phyloP scores from a whole-genome alignment of 1,284 basidiomycete genomes.

The Pseudozyma flocculosa region DNA sequence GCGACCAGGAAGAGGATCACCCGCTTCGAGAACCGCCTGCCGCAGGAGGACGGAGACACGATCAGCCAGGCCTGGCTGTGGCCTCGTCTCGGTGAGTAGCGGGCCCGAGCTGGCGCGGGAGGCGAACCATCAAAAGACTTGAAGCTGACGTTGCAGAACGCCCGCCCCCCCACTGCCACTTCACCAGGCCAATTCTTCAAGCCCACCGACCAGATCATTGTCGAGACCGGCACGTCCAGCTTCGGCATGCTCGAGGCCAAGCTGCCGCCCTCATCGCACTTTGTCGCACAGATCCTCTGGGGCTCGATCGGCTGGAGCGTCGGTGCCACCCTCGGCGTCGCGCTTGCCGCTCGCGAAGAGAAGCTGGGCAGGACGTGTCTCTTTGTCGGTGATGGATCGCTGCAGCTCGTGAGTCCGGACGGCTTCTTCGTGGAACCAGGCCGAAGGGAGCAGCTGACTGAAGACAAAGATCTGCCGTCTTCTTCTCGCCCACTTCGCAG shows the following conservation, averaged over 20 bases:
- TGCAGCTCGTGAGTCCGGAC: slow-evolving; percentile 59
- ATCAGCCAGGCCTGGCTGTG: slow-evolving; percentile 66
- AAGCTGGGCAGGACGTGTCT: slow-evolving; percentile 68
- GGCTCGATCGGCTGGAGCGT: slow-evolving; percentile 85
- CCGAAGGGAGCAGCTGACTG: too few species aligned
- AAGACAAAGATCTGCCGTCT: too few species aligned
- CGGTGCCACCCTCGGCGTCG: slow-evolving; percentile 69
- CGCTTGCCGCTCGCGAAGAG: slow-evolving; percentile 74
- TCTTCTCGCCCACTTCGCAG: too few species aligned
- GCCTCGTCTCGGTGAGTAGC: slow-evolving; percentile 67
- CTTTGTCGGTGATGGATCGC: slow-evolving; percentile 71
- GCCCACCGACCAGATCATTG: slow-evolving; percentile 55
- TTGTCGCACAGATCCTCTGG: slow-evolving; percentile 67
- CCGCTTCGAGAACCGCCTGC: slow-evolving; percentile 22
- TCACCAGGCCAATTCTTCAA: slow-evolving; percentile 72
- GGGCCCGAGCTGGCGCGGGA: too few species aligned
- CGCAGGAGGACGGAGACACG: slow-evolving; percentile 9
- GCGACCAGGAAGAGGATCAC: slow-evolving; percentile 19
- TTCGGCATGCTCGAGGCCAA: slow-evolving; percentile 33
- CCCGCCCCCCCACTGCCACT: too few species aligned
- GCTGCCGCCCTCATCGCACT: slow-evolving; percentile 40
- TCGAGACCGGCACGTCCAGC: slow-evolving; percentile 48
- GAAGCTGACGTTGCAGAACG: too few species aligned
- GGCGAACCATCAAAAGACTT: too few species aligned
- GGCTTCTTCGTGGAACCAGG: too few species aligned